Evolutionary conservation across 306 rosid species (phyloP).

Genomic region (Amphicarpaea edgeworthii): DNA sequence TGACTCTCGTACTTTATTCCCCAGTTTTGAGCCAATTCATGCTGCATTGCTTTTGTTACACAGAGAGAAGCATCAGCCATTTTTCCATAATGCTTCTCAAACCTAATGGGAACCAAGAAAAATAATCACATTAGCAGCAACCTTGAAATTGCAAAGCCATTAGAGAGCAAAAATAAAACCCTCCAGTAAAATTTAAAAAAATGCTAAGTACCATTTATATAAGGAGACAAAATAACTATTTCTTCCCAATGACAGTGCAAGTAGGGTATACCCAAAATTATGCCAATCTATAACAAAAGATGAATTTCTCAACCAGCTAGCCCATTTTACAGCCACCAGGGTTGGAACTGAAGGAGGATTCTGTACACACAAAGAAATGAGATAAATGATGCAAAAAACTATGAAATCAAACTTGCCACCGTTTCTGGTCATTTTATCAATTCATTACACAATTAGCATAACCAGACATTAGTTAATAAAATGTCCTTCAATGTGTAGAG

Average conservation of each 20-base stretch:
- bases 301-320: slow-evolving; percentile 81
- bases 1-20: slow-evolving; percentile 78
- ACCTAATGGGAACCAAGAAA: slow-evolving; percentile 58
- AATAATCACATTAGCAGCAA: slow-evolving; percentile 35
- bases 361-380: slow-evolving; percentile 57
- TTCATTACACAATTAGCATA: not conserved
- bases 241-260: slow-evolving; percentile 87
- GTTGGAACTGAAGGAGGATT: slow-evolving; percentile 99
- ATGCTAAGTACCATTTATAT: slow-evolving; percentile 76
- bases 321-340: slow-evolving; percentile 90
- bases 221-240: slow-evolving; percentile 76
- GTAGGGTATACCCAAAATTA: slow-evolving; percentile 94
- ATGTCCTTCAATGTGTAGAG: not conserved
- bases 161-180: slow-evolving; percentile 29
- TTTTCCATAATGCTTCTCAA: slow-evolving; percentile 87
- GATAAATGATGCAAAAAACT: slow-evolving; percentile 29
- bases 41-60: slow-evolving; percentile 96
- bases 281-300: slow-evolving; percentile 95
- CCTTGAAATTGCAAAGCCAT: slow-evolving; percentile 37
- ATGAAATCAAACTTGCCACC: not conserved
- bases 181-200: slow-evolving; percentile 38
- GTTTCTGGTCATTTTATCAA: slow-evolving; percentile 2
- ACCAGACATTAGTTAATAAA: slow-evolving; percentile 8
- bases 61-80: slow-evolving; percentile 93
- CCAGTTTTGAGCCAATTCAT: slow-evolving; percentile 98